Base-by-base conservation (phyloP, 345 rosid genomes). In the Pistacia vera region DNA sequence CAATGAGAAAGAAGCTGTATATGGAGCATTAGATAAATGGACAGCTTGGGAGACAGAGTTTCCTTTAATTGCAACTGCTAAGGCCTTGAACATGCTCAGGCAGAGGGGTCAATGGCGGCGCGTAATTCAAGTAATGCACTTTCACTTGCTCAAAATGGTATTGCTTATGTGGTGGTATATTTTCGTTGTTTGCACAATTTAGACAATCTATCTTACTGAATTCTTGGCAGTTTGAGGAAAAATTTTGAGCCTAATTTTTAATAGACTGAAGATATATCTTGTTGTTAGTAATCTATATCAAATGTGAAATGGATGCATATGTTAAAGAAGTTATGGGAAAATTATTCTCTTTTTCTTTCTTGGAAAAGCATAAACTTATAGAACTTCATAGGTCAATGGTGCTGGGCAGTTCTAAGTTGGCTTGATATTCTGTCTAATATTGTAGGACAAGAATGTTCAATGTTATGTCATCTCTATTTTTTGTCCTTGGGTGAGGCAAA, bases 11-110 rank as follows among this genome's bases (percentile, higher is more conserved):
- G 93, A 93, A 62, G 85, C 85, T 74, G 97, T 93, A 71, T 95
- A 90, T 84, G 89, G 90, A 63, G 94, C 96, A 68, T 84, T 93
- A 70, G 85, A 95, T 78, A 91, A 92, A 80, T 93, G 98, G 97
- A 79, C 71, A 58, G 97, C 93, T 73, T 93, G 99, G 98, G 98
- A 95, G 78, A 71, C 82, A 48, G 98, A 93, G 66, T 95, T 95
- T 83, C 99, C 98, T 0, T 63, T 90, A 71, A 78, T 92, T 78
- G 96, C 98, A 4, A 90, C 85, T 38, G 90, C 94, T 33, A 92
- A 93, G 65, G 96, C 96, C 72, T 86, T 91, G 78, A 84, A 54
- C 59, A 90, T 86, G 65, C 86, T 93, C 60, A 78, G 89, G 78
- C 86, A 85, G 81, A 86, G 90, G 83, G 86, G 85, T 56, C 93